Evolutionary conservation across 2,329 filamentous ascomycete genomes (phyloP).

Genomic region (Chaetomium sp.): DNA sequence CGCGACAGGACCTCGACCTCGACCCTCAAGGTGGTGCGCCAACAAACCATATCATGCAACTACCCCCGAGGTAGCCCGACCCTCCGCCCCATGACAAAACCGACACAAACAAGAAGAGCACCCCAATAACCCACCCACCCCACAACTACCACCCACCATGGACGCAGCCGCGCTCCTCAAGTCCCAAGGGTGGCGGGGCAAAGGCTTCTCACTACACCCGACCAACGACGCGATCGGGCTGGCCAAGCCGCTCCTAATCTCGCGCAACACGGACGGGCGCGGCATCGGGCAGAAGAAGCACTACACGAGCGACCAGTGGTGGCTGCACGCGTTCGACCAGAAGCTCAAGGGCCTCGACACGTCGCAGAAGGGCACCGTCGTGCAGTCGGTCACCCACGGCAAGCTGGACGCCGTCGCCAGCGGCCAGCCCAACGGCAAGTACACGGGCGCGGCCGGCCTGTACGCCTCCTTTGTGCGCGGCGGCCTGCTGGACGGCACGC

Average conservation of each 20-base stretch:
- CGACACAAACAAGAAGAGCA: not conserved
- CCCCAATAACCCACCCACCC: not conserved
- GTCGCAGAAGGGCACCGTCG: slow-evolving; percentile 56
- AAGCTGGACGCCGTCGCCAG: slow-evolving; percentile 60
- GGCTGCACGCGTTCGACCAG: slow-evolving; percentile 92
- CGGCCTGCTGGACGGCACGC: slow-evolving; percentile 73
- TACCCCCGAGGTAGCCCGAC: not conserved
- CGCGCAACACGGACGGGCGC: slow-evolving; percentile 77
- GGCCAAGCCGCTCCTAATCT: slow-evolving; percentile 78
- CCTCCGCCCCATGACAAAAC: not conserved
- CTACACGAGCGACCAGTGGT: slow-evolving; percentile 83
- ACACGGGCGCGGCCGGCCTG: slow-evolving; percentile 64
- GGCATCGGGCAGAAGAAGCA: slow-evolving; percentile 78
- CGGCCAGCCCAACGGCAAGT: slow-evolving; percentile 51
- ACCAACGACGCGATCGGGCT: slow-evolving; percentile 73
- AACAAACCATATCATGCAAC: slow-evolving; percentile 18
- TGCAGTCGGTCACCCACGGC: slow-evolving; percentile 56
- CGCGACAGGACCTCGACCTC: not conserved
- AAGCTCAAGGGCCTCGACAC: slow-evolving; percentile 79
- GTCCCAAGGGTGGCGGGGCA: slow-evolving; percentile 86
- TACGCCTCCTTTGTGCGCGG: slow-evolving; percentile 87
- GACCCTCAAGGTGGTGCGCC: not conserved
- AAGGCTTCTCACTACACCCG: slow-evolving; percentile 83
- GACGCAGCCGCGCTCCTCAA: slow-evolving; percentile 81
- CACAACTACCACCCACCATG: slow-evolving; percentile 55